phyloP scores from a whole-genome alignment of 108 stramenopile species.

The Aurantiochytrium sp. region DNA sequence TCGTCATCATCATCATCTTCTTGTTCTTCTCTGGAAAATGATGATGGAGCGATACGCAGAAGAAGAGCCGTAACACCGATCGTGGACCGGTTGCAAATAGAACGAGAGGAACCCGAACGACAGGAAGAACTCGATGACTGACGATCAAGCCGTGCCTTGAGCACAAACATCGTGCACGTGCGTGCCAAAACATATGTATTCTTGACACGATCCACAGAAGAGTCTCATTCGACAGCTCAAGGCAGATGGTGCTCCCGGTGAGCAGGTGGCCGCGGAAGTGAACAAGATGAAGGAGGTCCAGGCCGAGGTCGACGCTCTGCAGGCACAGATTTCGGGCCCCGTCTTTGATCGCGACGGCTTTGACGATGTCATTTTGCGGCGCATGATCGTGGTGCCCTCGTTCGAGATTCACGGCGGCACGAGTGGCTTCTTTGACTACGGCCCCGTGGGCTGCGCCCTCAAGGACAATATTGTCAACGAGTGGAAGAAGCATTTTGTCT shows the following conservation, averaged over 20 bases:
- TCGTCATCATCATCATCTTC: no score
- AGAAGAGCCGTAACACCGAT: no score
- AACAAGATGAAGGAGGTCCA: conserved; percentile 28
- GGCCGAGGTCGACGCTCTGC: conserved; percentile 9
- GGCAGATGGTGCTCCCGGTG: conserved; percentile 5
- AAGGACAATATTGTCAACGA: conserved; percentile 90
- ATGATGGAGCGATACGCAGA: no score
- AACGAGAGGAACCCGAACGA: no score
- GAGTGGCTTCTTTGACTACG: conserved; percentile 94
- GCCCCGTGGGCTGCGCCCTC: conserved; percentile 90
- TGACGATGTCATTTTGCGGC: conserved; percentile 86
- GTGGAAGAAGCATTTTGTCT: conserved; percentile 96
- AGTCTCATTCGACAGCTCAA: neutral
- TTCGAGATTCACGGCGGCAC: conserved; percentile 99
- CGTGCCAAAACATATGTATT: no score
- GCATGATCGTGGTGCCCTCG: conserved; percentile 96
- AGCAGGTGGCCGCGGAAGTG: conserved; percentile 43
- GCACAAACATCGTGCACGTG: no score
- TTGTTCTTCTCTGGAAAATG: no score
- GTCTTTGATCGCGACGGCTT: conserved; percentile 72
- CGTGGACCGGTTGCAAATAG: no score
- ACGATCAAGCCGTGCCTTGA: no score
- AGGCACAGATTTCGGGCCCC: conserved; percentile 40
- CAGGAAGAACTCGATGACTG: no score
- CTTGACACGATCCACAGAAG: neutral